Percentiles rank a stretch among this genome's conserved stretches.
Conservation (phyloP, 441 rosid species). For the Eugenia klotzschiana region DNA sequence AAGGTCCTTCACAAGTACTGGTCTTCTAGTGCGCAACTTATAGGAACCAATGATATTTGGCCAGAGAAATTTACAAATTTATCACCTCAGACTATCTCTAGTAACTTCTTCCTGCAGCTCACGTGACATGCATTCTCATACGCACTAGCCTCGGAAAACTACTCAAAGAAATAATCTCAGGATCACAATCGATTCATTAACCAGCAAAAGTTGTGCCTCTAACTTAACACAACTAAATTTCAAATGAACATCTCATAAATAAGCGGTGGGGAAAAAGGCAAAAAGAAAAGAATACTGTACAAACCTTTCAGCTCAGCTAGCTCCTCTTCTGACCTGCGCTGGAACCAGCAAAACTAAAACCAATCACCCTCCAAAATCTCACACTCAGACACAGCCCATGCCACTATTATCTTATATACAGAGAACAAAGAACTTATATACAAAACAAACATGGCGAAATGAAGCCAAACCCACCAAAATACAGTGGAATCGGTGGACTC, state of each 20-base stretch:
- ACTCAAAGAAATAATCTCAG: not conserved
- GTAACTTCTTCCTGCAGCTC: not conserved
- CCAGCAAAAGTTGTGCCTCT: not conserved
- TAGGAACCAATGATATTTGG: not conserved
- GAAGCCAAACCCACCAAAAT: constrained; percentile 57
- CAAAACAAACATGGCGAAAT: not conserved
- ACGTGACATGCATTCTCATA: not conserved
- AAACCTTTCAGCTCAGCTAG: constrained; percentile 83
- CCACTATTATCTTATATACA: not conserved
- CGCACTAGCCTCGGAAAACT: not conserved
- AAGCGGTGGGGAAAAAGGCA: not conserved
- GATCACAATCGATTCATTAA: not conserved
- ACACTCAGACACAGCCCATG: constrained; percentile 1
- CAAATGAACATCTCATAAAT: not conserved
- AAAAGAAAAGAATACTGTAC: not conserved
- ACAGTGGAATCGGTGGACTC: constrained; percentile 64
- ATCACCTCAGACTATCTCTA: not conserved
- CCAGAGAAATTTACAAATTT: not conserved
- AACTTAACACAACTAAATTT: not conserved
- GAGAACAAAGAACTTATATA: not conserved
- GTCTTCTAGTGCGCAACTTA: not conserved
- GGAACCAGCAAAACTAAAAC: constrained; percentile 17
- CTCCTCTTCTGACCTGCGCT: constrained; percentile 99
- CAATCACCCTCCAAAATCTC: constrained; percentile 7
- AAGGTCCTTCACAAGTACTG: not conserved